These are phyloP conservation scores for Petrea volubilis DNA, from an alignment of 257 asterid genomes.

Conservation along the genomic window DNA sequence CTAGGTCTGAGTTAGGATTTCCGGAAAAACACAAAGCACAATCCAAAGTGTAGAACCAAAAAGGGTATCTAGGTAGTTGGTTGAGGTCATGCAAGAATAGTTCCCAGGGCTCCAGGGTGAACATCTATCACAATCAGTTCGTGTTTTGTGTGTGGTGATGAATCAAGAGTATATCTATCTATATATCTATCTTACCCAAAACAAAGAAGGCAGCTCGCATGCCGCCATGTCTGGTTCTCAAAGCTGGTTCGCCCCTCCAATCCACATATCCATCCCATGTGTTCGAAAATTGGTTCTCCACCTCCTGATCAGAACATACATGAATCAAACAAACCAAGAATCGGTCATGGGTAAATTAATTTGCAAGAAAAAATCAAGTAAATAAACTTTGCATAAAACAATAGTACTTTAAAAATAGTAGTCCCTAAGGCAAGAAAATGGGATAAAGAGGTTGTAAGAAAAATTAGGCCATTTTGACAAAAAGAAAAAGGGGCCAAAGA, in stretches of 20 bases:
- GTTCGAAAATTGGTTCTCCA: constrained; percentile 45
- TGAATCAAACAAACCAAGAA: background rate
- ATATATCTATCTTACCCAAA: constrained; percentile 54
- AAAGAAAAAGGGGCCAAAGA: background rate
- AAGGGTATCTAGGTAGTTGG: constrained; percentile 26
- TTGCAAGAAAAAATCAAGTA: background rate
- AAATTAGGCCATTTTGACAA: background rate
- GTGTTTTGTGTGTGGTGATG: background rate
- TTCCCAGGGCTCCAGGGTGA: constrained; percentile 26
- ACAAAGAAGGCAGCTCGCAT: constrained; percentile 87
- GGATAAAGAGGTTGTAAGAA: background rate
- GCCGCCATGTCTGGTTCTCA: constrained; percentile 73
- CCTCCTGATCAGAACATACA: constrained; percentile 44
- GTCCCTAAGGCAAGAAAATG: background rate
- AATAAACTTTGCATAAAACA: background rate
- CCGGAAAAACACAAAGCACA: constrained; percentile 74
- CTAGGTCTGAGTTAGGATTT: constrained; percentile 56
- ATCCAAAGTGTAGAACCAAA: constrained; percentile 38
- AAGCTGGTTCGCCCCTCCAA: constrained; percentile 72
- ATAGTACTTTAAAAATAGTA: background rate
- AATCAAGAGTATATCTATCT: background rate
- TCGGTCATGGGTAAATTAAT: background rate
- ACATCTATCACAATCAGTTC: constrained; percentile 34
- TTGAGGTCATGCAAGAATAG: constrained; percentile 40
- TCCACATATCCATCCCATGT: constrained; percentile 85